Percentiles rank a stretch among this genome's conserved stretches.
phyloP scores from a whole-genome alignment of 139 green algal genomes.

The Marvania coccoides region DNA sequence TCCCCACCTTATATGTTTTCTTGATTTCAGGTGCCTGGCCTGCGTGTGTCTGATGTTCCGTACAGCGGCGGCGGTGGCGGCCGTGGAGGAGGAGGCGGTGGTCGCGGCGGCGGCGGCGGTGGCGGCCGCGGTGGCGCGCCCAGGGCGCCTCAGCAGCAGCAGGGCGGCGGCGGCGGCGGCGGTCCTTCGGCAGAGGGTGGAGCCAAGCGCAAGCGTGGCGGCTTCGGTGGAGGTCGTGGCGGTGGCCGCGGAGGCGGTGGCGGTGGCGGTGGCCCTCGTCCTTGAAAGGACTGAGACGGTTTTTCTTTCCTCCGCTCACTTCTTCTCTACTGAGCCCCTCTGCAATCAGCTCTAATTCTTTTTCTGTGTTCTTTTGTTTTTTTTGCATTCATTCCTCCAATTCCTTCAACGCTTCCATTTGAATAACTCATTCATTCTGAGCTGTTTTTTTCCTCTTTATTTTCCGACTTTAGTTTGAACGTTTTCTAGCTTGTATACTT shows the following conservation, averaged over 20 bases:
- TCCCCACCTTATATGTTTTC: no score
- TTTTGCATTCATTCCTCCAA: neutral
- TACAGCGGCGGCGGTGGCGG: constrained; percentile 6
- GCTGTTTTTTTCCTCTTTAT: no score
- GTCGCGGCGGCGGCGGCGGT: constrained; percentile 18
- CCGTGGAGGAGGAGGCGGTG: constrained; percentile 21
- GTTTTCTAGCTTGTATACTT: no score
- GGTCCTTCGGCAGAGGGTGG: neutral
- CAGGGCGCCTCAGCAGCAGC: neutral
- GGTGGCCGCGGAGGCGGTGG: constrained; percentile 7
- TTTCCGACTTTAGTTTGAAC: no score
- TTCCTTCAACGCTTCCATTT: no score
- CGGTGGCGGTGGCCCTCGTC: neutral
- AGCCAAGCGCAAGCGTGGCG: neutral
- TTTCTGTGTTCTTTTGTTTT: neutral
- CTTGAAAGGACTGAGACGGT: neutral
- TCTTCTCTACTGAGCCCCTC: neutral
- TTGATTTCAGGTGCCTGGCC: no score
- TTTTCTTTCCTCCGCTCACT: neutral
- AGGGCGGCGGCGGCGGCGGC: neutral
- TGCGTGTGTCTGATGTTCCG: neutral
- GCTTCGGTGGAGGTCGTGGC: constrained; percentile 6
- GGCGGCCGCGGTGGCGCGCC: neutral
- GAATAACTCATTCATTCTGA: no score
- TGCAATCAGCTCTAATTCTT: neutral